phyloP scores from a whole-genome alignment of 345 rosid species.

The Populus pruinosa region DNA sequence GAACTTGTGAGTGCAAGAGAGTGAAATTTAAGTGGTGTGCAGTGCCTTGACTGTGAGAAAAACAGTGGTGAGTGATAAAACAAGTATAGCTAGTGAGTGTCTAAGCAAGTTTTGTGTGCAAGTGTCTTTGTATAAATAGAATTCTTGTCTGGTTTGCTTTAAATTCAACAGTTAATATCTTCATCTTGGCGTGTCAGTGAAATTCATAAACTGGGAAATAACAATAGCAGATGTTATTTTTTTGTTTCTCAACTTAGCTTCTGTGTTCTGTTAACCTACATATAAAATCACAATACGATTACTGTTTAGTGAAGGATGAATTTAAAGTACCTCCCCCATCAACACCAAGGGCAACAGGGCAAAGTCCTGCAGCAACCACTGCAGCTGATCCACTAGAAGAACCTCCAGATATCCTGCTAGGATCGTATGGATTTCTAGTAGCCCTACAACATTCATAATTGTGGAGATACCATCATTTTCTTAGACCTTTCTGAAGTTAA shows the following conservation, averaged over 20 bases:
- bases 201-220: not conserved
- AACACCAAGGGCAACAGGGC: constrained; percentile 77
- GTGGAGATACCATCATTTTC: not conserved
- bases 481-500: not conserved
- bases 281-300: not conserved
- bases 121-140: too few relatives aligned
- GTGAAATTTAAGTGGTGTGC: too few relatives aligned
- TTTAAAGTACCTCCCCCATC: constrained; percentile 66
- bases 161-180: not conserved
- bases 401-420: constrained; percentile 52
- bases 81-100: too few relatives aligned
- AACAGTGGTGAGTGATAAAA: too few relatives aligned
- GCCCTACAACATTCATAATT: constrained; percentile 27
- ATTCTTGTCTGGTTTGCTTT: too few relatives aligned
- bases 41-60: too few relatives aligned
- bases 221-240: not conserved
- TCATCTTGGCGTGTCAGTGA: not conserved
- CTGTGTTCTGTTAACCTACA: not conserved
- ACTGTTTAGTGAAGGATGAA: not conserved
- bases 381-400: constrained; percentile 85
- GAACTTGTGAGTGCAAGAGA: too few relatives aligned
- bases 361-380: constrained; percentile 64
- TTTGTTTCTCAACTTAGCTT: not conserved
- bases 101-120: too few relatives aligned
- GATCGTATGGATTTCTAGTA: constrained; percentile 58